Evolutionary conservation across 495 filamentous ascomycete species (phyloP), one percentile per base, ranked within the genome.

Genomic region (Penicillium chermesinum): DNA sequence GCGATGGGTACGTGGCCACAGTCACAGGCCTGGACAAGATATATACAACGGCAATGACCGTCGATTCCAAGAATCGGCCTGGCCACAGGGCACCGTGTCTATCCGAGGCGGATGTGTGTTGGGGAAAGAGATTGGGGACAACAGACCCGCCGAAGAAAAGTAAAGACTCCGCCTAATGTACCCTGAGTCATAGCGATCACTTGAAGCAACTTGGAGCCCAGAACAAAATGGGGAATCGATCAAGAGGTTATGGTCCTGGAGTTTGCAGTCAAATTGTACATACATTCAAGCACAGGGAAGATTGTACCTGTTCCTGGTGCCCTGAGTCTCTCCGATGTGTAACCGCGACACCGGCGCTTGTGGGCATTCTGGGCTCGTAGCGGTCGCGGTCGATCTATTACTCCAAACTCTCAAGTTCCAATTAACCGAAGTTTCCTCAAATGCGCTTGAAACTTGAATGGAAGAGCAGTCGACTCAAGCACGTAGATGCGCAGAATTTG

Each of bases 91-190:
- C 44, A 34, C 41, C 40, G 45, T 33, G 44, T 37, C 39, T 40
- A 49, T 45, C 41, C 42, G 42, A 32, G 34, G 27, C 27, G 16
- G 18, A 41, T 35, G 37, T 34, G 38, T 46, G 54, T 44, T 46
- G 51, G 36, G 47, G 38, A 21, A 47, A 18, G 32, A 38, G 36
- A 50, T 38, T 51, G 38, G 49, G 36, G 27, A 44, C 42, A 32
- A 42, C 34, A 48, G 35, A 48, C 41, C 36, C 35, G 38, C 48
- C 52, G 48, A 52, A 55, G 52, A 51, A 47, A 19, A 20, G n/a
- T 17, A 43, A 43, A 43, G n/a, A n/a, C n/a, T n/a, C n/a, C n/a
- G n/a, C n/a, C n/a, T n/a, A n/a, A n/a, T n/a, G n/a, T n/a, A n/a
- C n/a, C n/a, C n/a, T n/a, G n/a, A n/a, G n/a, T n/a, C n/a, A n/a